Evolutionary conservation across 176 grass and related monocot species (phyloP).

Genomic region (Zizania latifolia): DNA sequence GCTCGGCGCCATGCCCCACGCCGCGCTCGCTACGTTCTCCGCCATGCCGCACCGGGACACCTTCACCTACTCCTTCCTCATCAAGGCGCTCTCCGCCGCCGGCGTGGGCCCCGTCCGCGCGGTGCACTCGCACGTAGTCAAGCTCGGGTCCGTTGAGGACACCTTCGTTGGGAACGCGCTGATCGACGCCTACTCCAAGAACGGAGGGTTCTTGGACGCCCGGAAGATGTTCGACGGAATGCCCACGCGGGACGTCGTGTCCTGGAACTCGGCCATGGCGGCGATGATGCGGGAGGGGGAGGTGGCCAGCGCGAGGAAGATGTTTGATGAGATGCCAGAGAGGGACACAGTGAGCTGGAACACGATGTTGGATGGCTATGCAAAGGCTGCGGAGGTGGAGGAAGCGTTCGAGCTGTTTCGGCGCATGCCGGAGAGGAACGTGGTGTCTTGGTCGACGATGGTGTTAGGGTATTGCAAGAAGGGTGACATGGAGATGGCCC

Average conservation of each 20-base stretch:
- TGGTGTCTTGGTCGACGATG: constrained; percentile 68
- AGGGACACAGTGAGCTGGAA: constrained; percentile 73
- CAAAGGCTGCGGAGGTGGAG: constrained; percentile 48
- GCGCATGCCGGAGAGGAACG: constrained; percentile 61
- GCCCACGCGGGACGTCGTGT: constrained; percentile 36
- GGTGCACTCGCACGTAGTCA: constrained; percentile 54
- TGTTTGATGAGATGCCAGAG: constrained; percentile 70
- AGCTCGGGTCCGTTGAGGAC: constrained; percentile 45
- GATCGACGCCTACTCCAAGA: constrained; percentile 71
- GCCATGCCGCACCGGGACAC: constrained; percentile 38
- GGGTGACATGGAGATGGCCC: constrained; percentile 63
- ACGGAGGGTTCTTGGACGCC: constrained; percentile 9
- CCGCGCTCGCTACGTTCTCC: constrained; percentile 45
- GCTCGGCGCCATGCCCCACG: constrained; percentile 27
- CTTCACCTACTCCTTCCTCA: constrained; percentile 71
- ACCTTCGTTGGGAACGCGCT: constrained; percentile 64
- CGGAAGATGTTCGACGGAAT: constrained; percentile 52
- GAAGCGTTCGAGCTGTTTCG: constrained; percentile 52
- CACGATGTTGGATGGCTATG: constrained; percentile 57
- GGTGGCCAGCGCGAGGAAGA: constrained; percentile 18
- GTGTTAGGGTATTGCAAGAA: constrained; percentile 70
- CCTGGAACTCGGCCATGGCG: constrained; percentile 55
- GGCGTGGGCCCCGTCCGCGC: constrained; percentile 25
- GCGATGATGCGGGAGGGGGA: constrained; percentile 44
- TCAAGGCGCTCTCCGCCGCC: constrained; percentile 43